Percentiles rank a stretch among this genome's conserved stretches.
These are phyloP conservation scores for Phialemonium atrogriseum DNA, from an alignment of 2,329 filamentous ascomycete species.

Conservation along the genomic window DNA sequence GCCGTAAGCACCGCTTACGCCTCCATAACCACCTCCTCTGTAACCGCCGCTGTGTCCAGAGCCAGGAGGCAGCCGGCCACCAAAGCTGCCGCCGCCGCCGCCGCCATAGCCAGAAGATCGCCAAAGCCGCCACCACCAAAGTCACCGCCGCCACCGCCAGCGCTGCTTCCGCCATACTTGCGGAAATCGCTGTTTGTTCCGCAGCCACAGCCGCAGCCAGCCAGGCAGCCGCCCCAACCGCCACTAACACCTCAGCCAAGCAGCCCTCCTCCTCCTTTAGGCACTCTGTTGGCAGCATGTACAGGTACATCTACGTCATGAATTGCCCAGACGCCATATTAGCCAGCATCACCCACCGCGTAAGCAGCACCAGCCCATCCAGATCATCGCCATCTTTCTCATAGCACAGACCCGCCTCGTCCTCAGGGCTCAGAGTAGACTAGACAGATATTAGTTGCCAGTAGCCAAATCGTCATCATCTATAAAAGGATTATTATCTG, in stretches of 20 bases:
- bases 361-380: too few relatives aligned
- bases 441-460: too few relatives aligned
- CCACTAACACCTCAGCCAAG: slow-evolving; percentile 61
- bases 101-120: slow-evolving; percentile 27
- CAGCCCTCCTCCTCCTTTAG: too few relatives aligned
- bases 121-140: slow-evolving; percentile 36
- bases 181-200: slow-evolving; percentile 81
- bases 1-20: slow-evolving; percentile 53
- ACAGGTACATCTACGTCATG: too few relatives aligned
- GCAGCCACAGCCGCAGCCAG: slow-evolving; percentile 62
- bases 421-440: too few relatives aligned
- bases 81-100: slow-evolving; percentile 36
- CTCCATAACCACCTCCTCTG: slow-evolving; percentile 33
- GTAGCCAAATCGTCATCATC: too few relatives aligned
- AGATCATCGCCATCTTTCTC: too few relatives aligned
- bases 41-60: slow-evolving; percentile 30
- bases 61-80: slow-evolving; percentile 26
- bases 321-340: too few relatives aligned
- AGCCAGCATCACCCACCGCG: too few relatives aligned
- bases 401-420: too few relatives aligned
- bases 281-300: too few relatives aligned
- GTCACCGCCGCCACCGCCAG: slow-evolving; percentile 35
- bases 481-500: too few relatives aligned
- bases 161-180: slow-evolving; percentile 58
- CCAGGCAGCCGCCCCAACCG: slow-evolving; percentile 49